Conservation (phyloP, 305 asterid species). For the Solanum hybrid region DNA sequence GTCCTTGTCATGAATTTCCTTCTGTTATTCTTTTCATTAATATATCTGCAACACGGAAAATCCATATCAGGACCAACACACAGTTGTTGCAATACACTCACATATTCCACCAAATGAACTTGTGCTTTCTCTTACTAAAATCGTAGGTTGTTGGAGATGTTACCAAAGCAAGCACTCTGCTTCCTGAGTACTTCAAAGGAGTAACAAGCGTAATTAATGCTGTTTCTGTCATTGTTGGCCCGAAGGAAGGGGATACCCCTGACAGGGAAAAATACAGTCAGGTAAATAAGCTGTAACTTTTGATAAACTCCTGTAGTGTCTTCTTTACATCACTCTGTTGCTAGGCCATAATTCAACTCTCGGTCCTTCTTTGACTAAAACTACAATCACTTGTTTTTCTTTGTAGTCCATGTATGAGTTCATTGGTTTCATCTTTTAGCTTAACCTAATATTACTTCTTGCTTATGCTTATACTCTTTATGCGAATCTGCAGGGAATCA, state of each 20-base stretch:
- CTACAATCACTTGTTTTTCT: background rate
- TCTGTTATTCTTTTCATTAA: background rate
- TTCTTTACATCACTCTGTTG: background rate
- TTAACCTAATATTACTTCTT: background rate
- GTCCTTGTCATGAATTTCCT: background rate
- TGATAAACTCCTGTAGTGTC: background rate
- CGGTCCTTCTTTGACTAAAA: background rate
- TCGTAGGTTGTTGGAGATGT: conserved; percentile 77
- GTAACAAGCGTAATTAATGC: conserved; percentile 70
- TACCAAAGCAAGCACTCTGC: conserved; percentile 69
- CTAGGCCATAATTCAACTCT: background rate
- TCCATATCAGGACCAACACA: background rate
- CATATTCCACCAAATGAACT: background rate
- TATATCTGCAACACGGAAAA: background rate
- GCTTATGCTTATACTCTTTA: background rate
- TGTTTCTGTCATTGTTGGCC: conserved; percentile 90
- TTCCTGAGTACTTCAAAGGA: conserved; percentile 76
- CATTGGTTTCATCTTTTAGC: background rate
- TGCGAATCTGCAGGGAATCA: conserved; percentile 64
- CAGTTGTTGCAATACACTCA: background rate
- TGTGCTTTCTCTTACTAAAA: background rate
- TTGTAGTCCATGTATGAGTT: background rate
- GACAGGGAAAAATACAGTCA: conserved; percentile 94
- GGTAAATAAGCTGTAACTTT: conserved; percentile 24
- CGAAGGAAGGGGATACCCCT: conserved; percentile 98